Evolutionary conservation across 108 stramenopile genomes (phyloP).

Genomic region (Fragilariopsis cylindrus): DNA sequence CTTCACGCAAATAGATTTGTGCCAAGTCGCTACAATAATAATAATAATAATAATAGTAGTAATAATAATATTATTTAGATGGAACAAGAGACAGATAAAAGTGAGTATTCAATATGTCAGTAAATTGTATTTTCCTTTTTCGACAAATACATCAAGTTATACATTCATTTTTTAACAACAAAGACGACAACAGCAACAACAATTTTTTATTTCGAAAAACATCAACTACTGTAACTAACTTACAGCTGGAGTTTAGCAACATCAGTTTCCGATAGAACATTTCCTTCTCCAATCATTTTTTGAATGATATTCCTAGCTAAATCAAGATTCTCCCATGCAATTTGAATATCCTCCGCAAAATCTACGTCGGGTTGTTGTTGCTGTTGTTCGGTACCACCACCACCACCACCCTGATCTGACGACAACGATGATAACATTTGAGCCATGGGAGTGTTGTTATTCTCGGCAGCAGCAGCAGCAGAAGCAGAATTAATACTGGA

Average conservation of each 20-base stretch:
- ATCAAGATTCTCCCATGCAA: constrained; percentile 90
- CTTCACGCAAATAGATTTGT: constrained; percentile 72
- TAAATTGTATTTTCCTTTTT: too few species aligned
- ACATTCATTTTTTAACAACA: neutral
- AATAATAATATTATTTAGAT: neutral
- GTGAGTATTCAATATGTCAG: too few species aligned
- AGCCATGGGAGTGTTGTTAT: constrained; percentile 6
- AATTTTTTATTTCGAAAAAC: neutral
- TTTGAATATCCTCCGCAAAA: constrained; percentile 69
- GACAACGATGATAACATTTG: neutral
- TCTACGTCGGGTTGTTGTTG: constrained; percentile 22
- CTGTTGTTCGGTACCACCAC: neutral
- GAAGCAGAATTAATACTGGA: neutral
- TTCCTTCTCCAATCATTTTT: constrained; percentile 18
- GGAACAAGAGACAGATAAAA: too few species aligned
- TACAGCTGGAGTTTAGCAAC: constrained; percentile 27
- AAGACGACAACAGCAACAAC: neutral
- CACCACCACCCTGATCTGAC: neutral
- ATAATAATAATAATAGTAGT: neutral
- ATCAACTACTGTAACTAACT: neutral
- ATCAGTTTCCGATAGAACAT: neutral
- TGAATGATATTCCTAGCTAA: constrained; percentile 64
- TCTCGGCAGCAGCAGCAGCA: neutral
- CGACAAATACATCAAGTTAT: too few species aligned
- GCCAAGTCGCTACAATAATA: constrained; percentile 53